Evolutionary conservation across 2,329 filamentous ascomycete genomes (phyloP), one percentile per base, ranked within the genome.

Genomic region (Thermothelomyces thermophilus): DNA sequence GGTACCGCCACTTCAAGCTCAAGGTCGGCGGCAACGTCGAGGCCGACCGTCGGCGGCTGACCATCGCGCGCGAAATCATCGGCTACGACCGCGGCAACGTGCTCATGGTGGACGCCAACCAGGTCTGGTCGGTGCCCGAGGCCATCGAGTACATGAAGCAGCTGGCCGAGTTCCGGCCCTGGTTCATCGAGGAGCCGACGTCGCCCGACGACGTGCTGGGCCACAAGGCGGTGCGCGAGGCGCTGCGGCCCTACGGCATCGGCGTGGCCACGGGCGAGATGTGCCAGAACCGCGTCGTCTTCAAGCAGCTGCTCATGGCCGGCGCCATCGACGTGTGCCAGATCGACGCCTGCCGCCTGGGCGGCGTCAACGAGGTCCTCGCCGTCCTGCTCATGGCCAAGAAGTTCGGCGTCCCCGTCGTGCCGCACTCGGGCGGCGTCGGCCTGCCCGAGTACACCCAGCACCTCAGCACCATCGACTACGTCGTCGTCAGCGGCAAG

Each of bases 151-250:
- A 91, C 73, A 94, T 95, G 88, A 78, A 83, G 63, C 69, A 88
- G 63, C 81, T 95, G 41, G 79, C 79, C 50, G 83, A 90, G 60
- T 95, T 90, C 73, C 86, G 86, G 74, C 86, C 86, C 24, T 93
- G 88, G 86, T 95, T 95, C 72, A 95, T 95, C 64, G 90, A 95
- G 72, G 90, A 95, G 75, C 90, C 90, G 2, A 95, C 90, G 13
- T 88, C 83, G 19, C 90, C 90, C 11, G 90, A 95, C 63, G 90
- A 95, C 66, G 83, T 95, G 51, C 82, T 93, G 48, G 90, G 90
- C 51, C 90, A 95, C 76, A 87, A 86, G 64, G 84, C 87, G 3
- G 83, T 95, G 61, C 82, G 87, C 45, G 84, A 91, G 54, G 89
- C 89, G 3, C 81, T 95, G 10, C 77, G 78, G 60, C 82, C 86